phyloP scores from a whole-genome alignment of 1,284 basidiomycete species.

The Taiwanofungus camphoratus region DNA sequence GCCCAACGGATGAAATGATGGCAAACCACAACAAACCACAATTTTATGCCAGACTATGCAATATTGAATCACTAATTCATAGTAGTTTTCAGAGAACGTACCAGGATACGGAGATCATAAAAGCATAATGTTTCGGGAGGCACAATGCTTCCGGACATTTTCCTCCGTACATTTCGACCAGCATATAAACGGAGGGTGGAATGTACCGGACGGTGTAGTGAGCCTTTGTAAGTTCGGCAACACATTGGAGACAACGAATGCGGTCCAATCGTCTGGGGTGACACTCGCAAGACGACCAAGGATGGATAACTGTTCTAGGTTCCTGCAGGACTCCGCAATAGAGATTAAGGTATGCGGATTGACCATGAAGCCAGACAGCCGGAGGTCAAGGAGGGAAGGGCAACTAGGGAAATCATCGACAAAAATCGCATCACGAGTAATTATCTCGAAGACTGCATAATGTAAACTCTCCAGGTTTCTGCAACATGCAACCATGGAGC shows the following conservation, averaged over 20 bases:
- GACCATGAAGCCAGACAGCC: constrained; percentile 35
- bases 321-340: constrained; percentile 32
- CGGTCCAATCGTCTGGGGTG: constrained; percentile 34
- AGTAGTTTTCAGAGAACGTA: no score
- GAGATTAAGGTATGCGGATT: constrained; percentile 30
- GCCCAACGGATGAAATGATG: no score
- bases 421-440: constrained; percentile 20
- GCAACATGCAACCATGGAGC: constrained; percentile 30
- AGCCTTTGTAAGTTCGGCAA: constrained; percentile 32
- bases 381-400: constrained; percentile 20
- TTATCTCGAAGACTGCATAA: constrained; percentile 19
- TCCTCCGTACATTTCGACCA: constrained; percentile 28
- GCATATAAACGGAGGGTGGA: constrained; percentile 33
- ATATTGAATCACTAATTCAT: no score
- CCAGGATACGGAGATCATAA: no score
- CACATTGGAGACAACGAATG: constrained; percentile 32
- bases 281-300: constrained; percentile 34
- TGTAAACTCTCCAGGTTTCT: constrained; percentile 22
- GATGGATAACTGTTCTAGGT: constrained; percentile 36
- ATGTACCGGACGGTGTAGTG: constrained; percentile 33
- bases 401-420: constrained; percentile 16
- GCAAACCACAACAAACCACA: no score
- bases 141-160: constrained; percentile 28
- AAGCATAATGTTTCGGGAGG: constrained; percentile 10
- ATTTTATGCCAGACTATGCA: no score